phyloP scores from a whole-genome alignment of 208 protist genomes.

The Acanthamoeba castellanii region DNA sequence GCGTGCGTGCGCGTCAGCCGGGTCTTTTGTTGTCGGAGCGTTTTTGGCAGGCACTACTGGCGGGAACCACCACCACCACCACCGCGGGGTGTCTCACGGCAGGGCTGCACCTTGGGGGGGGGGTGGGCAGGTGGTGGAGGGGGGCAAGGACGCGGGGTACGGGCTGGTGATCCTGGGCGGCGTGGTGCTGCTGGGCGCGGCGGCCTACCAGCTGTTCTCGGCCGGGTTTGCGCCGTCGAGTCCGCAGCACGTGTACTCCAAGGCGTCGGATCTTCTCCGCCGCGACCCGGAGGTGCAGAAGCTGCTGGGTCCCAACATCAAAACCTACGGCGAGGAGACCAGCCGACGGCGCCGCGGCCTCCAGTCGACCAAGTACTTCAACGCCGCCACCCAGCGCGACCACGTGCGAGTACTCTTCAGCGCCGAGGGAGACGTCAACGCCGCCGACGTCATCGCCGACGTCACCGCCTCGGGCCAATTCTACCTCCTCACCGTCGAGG shows the following conservation, averaged over 20 bases:
- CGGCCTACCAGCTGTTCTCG: background rate
- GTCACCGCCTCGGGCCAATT: background rate
- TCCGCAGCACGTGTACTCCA: background rate
- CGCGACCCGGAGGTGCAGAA: constrained; percentile 20
- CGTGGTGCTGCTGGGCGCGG: background rate
- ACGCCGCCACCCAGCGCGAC: background rate
- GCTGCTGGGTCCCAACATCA: constrained; percentile 12
- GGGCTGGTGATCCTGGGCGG: constrained; percentile 11
- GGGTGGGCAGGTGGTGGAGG: constrained; percentile 2
- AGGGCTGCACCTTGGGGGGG: too few species aligned
- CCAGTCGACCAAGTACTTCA: constrained; percentile 23
- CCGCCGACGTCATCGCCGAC: constrained; percentile 4
- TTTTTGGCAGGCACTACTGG: too few species aligned
- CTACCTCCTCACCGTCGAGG: background rate
- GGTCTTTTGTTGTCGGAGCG: background rate
- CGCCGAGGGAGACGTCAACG: background rate
- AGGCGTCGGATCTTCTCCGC: background rate
- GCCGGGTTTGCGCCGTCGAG: background rate
- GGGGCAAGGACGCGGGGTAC: background rate
- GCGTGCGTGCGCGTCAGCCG: background rate
- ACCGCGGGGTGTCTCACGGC: too few species aligned
- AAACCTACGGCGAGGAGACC: constrained; percentile 20
- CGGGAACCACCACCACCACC: too few species aligned
- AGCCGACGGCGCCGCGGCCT: background rate
- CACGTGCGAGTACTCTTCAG: background rate